Percentiles rank a stretch among this genome's conserved stretches.
These are phyloP conservation scores for Artomyces pyxidatus DNA, from an alignment of 768 basidiomycete genomes.

Conservation along the genomic window DNA sequence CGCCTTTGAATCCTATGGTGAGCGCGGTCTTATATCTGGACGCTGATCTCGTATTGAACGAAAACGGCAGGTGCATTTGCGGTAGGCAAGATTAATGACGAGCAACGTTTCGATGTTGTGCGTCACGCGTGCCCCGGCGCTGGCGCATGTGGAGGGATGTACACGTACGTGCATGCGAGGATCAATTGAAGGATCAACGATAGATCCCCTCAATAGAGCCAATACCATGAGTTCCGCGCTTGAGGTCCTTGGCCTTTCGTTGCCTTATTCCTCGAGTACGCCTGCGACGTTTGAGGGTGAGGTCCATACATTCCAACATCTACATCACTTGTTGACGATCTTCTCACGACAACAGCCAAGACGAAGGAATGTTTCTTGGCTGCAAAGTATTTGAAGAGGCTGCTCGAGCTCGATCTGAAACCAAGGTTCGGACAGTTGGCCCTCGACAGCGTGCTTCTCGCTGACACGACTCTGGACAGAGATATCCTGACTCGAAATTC, in stretches of 20 bases:
- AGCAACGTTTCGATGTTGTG: slow-evolving; percentile 78
- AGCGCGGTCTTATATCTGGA: slow-evolving; percentile 7
- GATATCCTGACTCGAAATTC: slow-evolving; percentile 62
- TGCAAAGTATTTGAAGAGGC: slow-evolving; percentile 63
- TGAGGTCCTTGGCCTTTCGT: slow-evolving; percentile 78
- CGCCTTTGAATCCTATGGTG: slow-evolving; percentile 79
- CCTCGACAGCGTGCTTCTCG: not conserved
- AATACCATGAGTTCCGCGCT: slow-evolving; percentile 86
- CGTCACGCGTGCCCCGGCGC: slow-evolving; percentile 79
- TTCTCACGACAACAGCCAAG: slow-evolving; percentile 47
- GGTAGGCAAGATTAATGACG: slow-evolving; percentile 70
- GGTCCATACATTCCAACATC: no score
- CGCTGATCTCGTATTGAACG: no score
- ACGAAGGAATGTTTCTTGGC: slow-evolving; percentile 75
- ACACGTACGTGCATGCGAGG: slow-evolving; percentile 54
- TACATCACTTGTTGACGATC: no score
- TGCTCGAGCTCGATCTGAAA: slow-evolving; percentile 74
- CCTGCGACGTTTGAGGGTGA: slow-evolving; percentile 67
- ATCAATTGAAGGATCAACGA: no score
- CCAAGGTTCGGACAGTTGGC: slow-evolving; percentile 40
- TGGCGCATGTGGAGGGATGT: slow-evolving; percentile 87
- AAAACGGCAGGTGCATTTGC: slow-evolving; percentile 74
- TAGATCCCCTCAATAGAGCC: no score
- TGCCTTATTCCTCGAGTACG: slow-evolving; percentile 75
- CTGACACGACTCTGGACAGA: slow-evolving; percentile 18